Evolutionary conservation across 306 rosid species (phyloP), one percentile per base, ranked within the genome.

Genomic region (Acacia acuminata): DNA sequence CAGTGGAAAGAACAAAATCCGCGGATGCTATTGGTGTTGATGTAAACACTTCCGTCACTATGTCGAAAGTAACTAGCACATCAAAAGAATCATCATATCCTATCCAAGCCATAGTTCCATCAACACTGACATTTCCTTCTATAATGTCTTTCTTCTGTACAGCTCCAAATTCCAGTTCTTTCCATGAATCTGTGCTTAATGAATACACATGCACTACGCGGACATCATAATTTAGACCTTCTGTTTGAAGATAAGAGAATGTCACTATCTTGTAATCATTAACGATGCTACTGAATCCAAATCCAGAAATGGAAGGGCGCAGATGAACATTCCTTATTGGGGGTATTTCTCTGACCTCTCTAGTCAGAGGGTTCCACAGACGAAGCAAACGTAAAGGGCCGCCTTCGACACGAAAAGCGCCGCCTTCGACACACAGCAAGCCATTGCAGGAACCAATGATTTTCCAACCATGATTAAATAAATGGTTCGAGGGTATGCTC

Each of bases 1-100:
- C 17, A 5, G 24, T 7, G 5, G 27, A 27, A 27, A 27, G 27
- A 27, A 3, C 0, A 50, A 0, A 0, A 5, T 0, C 1, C 2
- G 15, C 6, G 4, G 20, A 30, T 30, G 32, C 13, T 19, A 56
- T n/a, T n/a, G 64, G 30, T n/a, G 27, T 56, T 56, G n/a, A 8
- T 10, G 30, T n/a, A 2, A 56, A n/a, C 64, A 56, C 30, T 56
- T 56, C 27, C 1, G 27, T 9, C 22, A 3, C 60, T 19, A 53
- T 8, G 25, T 20, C 1, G 27, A 56, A 56, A 2, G 13, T n/a
- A 56, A 56, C 64, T 2, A n/a, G 0, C 1, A 56, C 30, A n/a
- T 11, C 4, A 22, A 53, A 4, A 53, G 60, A 19, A 53, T 53
- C 60, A 0, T 2, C 10, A n/a, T 1, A 1, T 56, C 64, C 64